These are phyloP conservation scores for Neurospora sp. DNA, from an alignment of 495 filamentous ascomycete genomes.

Conservation along the genomic window DNA sequence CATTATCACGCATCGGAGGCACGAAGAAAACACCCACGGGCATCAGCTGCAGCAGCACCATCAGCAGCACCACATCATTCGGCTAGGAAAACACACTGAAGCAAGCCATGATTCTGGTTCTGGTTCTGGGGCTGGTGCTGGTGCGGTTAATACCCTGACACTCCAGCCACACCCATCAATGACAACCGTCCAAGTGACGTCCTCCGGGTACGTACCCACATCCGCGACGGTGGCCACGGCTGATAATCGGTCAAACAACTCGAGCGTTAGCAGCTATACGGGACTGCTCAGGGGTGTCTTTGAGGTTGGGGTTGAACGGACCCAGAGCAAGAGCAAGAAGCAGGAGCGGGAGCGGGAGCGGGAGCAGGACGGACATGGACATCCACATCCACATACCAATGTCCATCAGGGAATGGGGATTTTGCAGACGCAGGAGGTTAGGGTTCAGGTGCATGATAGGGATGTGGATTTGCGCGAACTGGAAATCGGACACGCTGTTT, in stretches of 20 bases:
- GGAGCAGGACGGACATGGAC: background rate
- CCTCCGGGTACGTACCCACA: background rate
- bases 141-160: background rate
- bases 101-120: background rate
- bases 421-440: slow-evolving; percentile 12
- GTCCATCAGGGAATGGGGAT: background rate
- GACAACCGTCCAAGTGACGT: background rate
- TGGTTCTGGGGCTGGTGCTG: background rate
- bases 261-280: background rate
- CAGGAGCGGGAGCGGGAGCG: background rate
- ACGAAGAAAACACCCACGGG: background rate
- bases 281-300: background rate
- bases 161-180: background rate
- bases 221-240: background rate
- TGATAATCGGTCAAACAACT: background rate
- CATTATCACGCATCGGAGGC: slow-evolving; percentile 2
- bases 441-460: slow-evolving; percentile 1
- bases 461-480: background rate
- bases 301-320: background rate
- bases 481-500: background rate
- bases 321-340: background rate
- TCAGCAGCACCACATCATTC: background rate
- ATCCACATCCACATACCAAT: background rate
- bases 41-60: background rate
- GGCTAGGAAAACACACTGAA: background rate